These are phyloP conservation scores for Akanthomyces uredinophilus DNA, from an alignment of 2,329 filamentous ascomycete species.

Conservation along the genomic window DNA sequence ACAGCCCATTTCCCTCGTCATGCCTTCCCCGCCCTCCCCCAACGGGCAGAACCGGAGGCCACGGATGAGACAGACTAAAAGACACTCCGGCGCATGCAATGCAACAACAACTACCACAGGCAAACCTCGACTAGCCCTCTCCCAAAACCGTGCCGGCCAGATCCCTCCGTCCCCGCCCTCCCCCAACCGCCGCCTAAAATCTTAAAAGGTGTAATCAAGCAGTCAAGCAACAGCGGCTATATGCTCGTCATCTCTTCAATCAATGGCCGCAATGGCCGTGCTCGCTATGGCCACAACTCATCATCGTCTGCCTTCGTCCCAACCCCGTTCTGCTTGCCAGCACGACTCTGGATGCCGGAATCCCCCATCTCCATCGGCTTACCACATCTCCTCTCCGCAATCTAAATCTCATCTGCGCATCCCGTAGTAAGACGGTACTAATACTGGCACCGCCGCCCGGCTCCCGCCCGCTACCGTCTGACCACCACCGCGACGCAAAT, in stretches of 20 bases:
- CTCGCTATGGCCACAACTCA: too few relatives aligned
- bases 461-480: neutral
- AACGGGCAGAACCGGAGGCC: slow-evolving; percentile 10
- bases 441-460: neutral
- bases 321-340: too few relatives aligned
- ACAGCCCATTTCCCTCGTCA: neutral
- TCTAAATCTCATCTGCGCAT: slow-evolving; percentile 5
- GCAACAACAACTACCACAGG: too few relatives aligned
- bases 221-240: too few relatives aligned
- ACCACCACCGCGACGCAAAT: too few relatives aligned
- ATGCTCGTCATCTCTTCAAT: too few relatives aligned
- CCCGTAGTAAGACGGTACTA: slow-evolving; percentile 6
- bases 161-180: too few relatives aligned
- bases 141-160: too few relatives aligned
- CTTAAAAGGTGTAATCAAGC: too few relatives aligned
- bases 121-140: neutral
- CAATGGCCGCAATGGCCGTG: too few relatives aligned
- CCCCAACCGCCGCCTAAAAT: too few relatives aligned
- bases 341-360: neutral
- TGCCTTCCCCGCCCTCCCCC: neutral
- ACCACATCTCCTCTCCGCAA: neutral
- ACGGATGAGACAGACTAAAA: slow-evolving; percentile 1
- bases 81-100: neutral
- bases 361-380: neutral
- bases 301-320: too few relatives aligned